Evolutionary conservation across 805 yeast genomes (phyloP).

Genomic region (Nakazawaea sp.): DNA sequence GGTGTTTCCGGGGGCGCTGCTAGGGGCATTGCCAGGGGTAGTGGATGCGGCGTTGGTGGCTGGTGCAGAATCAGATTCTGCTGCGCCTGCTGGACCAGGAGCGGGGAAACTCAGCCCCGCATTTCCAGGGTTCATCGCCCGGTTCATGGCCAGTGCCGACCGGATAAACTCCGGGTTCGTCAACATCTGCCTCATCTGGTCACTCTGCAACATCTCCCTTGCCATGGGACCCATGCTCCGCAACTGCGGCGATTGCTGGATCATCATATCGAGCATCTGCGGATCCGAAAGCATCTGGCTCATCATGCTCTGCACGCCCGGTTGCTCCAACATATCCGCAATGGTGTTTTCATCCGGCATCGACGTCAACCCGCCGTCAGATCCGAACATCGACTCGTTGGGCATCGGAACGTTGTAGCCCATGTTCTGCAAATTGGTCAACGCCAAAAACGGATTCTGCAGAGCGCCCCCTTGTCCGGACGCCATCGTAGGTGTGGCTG

Average conservation of each 20-base stretch:
- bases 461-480: slow-evolving; percentile 79
- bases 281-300: slow-evolving; percentile 80
- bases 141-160: slow-evolving; percentile 71
- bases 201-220: slow-evolving; percentile 78
- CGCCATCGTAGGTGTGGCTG: slow-evolving; percentile 65
- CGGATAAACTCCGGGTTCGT: slow-evolving; percentile 84
- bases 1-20: slow-evolving; percentile 11
- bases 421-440: slow-evolving; percentile 94
- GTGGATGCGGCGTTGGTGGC: slow-evolving; percentile 16
- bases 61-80: no score
- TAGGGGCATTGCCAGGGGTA: slow-evolving; percentile 1
- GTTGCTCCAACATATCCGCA: slow-evolving; percentile 69
- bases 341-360: slow-evolving; percentile 74
- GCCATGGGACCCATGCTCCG: slow-evolving; percentile 87
- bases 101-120: slow-evolving; percentile 36
- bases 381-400: slow-evolving; percentile 81
- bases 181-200: slow-evolving; percentile 71
- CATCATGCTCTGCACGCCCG: slow-evolving; percentile 77
- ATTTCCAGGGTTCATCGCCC: slow-evolving; percentile 35
- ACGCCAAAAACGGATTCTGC: slow-evolving; percentile 75
- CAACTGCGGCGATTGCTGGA: slow-evolving; percentile 77
- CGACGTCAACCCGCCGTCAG: slow-evolving; percentile 86
- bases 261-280: slow-evolving; percentile 77
- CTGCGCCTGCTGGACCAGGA: slow-evolving; percentile 32
- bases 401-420: slow-evolving; percentile 84